Percentiles rank a stretch among this genome's conserved stretches.
phyloP scores from a whole-genome alignment of 441 rosid genomes.

The Pelargonium fulgidum region DNA sequence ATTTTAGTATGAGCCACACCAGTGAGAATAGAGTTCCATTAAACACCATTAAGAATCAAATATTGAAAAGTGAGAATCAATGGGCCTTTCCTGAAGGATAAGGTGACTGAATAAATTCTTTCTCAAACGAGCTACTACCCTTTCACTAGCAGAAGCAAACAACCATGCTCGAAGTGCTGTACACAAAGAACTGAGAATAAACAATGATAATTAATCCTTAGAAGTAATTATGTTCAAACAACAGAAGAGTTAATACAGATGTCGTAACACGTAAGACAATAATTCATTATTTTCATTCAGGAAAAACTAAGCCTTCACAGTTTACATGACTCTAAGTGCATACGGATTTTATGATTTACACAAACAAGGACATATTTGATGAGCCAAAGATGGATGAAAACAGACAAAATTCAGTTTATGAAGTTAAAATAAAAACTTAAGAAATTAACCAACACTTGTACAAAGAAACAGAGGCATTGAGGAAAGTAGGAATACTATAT shows the following conservation, averaged over 20 bases:
- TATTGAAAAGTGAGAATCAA: conserved; percentile 3
- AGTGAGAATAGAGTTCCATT: neutral
- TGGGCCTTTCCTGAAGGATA: conserved; percentile 54
- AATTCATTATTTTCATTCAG: too few relatives aligned
- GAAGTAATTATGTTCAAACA: neutral
- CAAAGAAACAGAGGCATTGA: too few relatives aligned
- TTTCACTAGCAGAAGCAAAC: conserved; percentile 79
- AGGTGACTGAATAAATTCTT: conserved; percentile 70
- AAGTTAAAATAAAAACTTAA: too few relatives aligned
- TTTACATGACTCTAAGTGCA: too few relatives aligned
- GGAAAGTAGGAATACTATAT: too few relatives aligned
- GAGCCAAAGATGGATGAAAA: too few relatives aligned
- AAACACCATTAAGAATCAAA: neutral
- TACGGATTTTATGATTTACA: too few relatives aligned
- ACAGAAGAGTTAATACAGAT: neutral
- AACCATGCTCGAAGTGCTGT: conserved; percentile 87
- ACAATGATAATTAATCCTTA: neutral
- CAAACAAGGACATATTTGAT: too few relatives aligned
- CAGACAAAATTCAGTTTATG: too few relatives aligned
- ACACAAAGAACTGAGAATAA: conserved; percentile 54
- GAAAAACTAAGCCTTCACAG: too few relatives aligned
- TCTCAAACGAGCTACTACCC: conserved; percentile 90
- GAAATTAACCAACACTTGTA: too few relatives aligned
- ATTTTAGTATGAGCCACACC: conserved; percentile 12
- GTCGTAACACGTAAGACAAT: too few relatives aligned